Percentiles rank a stretch among this genome's conserved stretches.
Evolutionary conservation across 208 protist genomes (phyloP).

Genomic region (Leishmania martiniquensis): DNA sequence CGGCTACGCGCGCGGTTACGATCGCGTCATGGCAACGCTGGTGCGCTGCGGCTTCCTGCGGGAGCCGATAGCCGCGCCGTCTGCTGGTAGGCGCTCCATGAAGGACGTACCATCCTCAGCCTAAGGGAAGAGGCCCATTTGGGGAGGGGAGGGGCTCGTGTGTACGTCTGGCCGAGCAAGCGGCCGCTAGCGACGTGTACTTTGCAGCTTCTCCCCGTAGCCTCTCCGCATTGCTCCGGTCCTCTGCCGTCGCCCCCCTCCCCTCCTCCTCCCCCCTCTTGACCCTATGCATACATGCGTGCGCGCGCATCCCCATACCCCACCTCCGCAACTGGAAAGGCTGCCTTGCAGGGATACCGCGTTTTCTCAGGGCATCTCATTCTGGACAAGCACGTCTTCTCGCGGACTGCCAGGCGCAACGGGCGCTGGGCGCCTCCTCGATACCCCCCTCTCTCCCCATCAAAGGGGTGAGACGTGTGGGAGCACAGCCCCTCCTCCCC

Average conservation of each 20-base stretch:
- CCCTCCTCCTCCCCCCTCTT: not conserved
- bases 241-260: not conserved
- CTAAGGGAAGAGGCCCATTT: not conserved
- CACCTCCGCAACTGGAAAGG: not conserved
- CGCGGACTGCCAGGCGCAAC: not conserved
- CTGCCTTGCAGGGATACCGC: not conserved
- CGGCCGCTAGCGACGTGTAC: not conserved
- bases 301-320: too few species aligned
- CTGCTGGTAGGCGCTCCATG: constrained; percentile 42
- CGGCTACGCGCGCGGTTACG: constrained; percentile 40
- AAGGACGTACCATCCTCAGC: not conserved
- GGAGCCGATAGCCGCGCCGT: constrained; percentile 57
- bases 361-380: not conserved
- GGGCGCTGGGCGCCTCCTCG: not conserved
- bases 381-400: not conserved
- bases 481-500: not conserved
- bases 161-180: not conserved
- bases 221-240: not conserved
- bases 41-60: constrained; percentile 44
- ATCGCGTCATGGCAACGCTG: constrained; percentile 65
- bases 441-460: not conserved
- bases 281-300: too few species aligned
- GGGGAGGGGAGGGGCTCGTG: not conserved
- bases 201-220: not conserved
- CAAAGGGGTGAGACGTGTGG: not conserved